These are phyloP conservation scores for Psilocybe azurescens DNA, from an alignment of 768 basidiomycete genomes.

Conservation along the genomic window DNA sequence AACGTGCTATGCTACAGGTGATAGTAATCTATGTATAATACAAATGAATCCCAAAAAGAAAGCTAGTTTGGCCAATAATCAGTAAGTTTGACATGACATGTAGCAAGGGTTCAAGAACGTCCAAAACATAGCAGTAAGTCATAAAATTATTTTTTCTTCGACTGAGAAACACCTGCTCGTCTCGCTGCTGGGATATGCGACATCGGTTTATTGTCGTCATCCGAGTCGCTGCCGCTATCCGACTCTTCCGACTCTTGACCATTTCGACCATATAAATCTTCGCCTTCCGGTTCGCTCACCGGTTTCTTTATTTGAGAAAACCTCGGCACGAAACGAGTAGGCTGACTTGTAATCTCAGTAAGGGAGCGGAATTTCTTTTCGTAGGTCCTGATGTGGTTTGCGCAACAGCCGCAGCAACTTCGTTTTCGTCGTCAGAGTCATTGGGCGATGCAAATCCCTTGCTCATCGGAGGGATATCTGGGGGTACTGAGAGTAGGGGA, in stretches of 20 bases:
- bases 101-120: conserved; percentile 15
- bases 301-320: conserved; percentile 32
- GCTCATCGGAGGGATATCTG: conserved; percentile 23
- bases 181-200: conserved; percentile 70
- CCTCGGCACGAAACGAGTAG: conserved; percentile 35
- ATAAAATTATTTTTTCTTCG: conserved; percentile 19
- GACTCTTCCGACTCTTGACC: conserved; percentile 46
- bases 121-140: neutral
- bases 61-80: conserved; percentile 13
- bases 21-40: conserved; percentile 10
- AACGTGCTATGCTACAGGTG: conserved; percentile 14
- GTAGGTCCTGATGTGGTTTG: conserved; percentile 11
- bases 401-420: conserved; percentile 35
- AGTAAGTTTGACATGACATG: conserved; percentile 9
- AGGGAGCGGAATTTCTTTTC: conserved; percentile 40
- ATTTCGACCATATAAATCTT: conserved; percentile 43
- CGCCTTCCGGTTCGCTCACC: conserved; percentile 28
- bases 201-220: conserved; percentile 37
- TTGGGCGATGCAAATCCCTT: conserved; percentile 29
- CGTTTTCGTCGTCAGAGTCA: conserved; percentile 48
- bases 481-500: conserved; percentile 57
- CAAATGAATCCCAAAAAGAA: conserved; percentile 22
- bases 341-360: conserved; percentile 57
- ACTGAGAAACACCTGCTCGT: conserved; percentile 48
- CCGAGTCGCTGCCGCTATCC: conserved; percentile 53